Evolutionary conservation across 148 eudicot genomes (phyloP).

Genomic region (Nepenthes gracilis): DNA sequence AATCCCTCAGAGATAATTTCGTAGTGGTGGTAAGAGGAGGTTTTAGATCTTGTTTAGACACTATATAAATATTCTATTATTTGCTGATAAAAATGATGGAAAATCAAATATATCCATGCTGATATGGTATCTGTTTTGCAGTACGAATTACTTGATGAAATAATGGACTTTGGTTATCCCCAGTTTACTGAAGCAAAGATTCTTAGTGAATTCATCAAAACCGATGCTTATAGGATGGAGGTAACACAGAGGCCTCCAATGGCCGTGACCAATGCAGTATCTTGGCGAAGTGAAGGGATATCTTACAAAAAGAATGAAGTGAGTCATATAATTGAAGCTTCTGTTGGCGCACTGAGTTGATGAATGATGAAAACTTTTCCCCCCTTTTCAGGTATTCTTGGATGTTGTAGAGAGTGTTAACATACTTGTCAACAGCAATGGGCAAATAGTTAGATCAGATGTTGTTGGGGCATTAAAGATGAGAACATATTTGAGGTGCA

Average conservation of each 20-base stretch:
- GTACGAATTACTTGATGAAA: constrained; percentile 96
- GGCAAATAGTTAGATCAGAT: constrained; percentile 90
- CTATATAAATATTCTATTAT: not conserved
- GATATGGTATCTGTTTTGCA: constrained; percentile 13
- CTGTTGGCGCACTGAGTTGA: not conserved
- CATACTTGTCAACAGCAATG: constrained; percentile 93
- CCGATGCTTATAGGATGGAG: constrained; percentile 97
- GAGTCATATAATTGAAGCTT: constrained; percentile 2
- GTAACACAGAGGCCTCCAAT: constrained; percentile 94
- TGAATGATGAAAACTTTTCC: not conserved
- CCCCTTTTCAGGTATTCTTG: constrained; percentile 62
- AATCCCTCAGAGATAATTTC: constrained; percentile 92
- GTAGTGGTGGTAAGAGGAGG: constrained; percentile 71
- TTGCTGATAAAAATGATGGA: constrained; percentile 4
- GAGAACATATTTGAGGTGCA: constrained; percentile 82
- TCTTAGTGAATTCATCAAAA: constrained; percentile 89
- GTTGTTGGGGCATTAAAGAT: constrained; percentile 94
- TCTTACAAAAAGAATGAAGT: constrained; percentile 92
- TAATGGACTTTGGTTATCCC: constrained; percentile 99
- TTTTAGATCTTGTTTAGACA: not conserved
- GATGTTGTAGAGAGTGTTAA: constrained; percentile 98
- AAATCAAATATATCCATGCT: not conserved
- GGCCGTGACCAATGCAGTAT: constrained; percentile 99
- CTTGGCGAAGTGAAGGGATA: constrained; percentile 99
- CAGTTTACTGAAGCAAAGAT: constrained; percentile 93